Conservation (phyloP, 148 eudicot species). For the Polygonum maritimum region DNA sequence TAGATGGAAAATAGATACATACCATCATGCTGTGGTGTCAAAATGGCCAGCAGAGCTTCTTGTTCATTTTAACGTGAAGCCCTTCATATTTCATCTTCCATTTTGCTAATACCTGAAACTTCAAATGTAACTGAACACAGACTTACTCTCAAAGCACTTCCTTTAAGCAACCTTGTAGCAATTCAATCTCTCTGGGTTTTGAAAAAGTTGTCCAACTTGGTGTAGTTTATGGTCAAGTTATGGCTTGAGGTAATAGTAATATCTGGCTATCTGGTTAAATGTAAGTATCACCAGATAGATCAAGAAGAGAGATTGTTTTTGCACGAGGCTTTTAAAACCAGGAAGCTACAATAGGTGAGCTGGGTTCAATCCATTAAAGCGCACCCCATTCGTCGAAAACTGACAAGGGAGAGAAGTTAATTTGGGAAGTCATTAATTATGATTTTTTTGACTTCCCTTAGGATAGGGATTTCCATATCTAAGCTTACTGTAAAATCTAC, state of each 20-base stretch:
- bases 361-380: not conserved
- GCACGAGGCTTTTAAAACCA: not conserved
- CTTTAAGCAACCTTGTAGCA: not conserved
- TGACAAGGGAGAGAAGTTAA: not conserved
- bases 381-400: no score
- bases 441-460: not conserved
- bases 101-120: constrained; percentile 7
- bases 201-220: not conserved
- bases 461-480: not conserved
- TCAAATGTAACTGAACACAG: not conserved
- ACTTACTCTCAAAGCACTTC: not conserved
- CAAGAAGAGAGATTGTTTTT: not conserved
- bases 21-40: not conserved
- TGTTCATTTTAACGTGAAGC: not conserved
- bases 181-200: not conserved
- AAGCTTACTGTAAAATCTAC: not conserved
- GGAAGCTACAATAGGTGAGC: not conserved
- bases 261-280: not conserved
- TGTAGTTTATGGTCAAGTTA: not conserved
- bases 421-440: not conserved
- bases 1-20: not conserved
- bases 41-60: not conserved
- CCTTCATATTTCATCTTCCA: not conserved
- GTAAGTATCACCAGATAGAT: not conserved
- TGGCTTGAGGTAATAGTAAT: not conserved